Base-by-base conservation (phyloP, 148 eudicot species). In the Nepenthes mirabilis region DNA sequence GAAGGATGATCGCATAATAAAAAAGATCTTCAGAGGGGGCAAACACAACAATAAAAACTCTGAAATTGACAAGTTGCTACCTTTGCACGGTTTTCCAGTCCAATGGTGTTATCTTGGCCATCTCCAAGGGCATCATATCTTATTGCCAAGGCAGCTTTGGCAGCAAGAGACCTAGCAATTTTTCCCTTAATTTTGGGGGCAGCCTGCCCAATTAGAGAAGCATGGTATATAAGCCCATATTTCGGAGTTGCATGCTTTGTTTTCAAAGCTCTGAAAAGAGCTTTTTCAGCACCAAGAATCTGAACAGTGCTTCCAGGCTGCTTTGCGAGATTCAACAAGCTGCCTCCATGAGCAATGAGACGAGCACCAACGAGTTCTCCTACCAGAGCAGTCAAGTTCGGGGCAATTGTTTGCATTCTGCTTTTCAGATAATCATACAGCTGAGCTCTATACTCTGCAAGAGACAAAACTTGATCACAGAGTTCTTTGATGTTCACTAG, bases 361-460 rank as follows among this genome's bases (percentile, higher is more conserved):
- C 98, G 94, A 61, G 96, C 96, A 68, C 98, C 98, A 56, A 91
- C 98, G 53, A 88, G 94, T 72, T 91, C 98, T 56, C 98, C 98
- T 61, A 88, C 96, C 59, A 91, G 83, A 50, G 94, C 98, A 48
- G 98, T 91, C 33, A 91, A 80, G 77, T 91, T 91, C 13, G 96
- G 96, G 64, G 98, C 98, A 65, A 91, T 82, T 55, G 98, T 88
- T 67, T 83, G 88, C 96, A 91, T 91, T 70, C 98, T 75, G 75
- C 82, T 88, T 65, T 91, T 91, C 43, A 91, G 69, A 59, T 91
- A 91, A 56, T 91, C 98, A 65, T 80, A 91, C 1, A 91, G 79
- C 60, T 91, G 94, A 67, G 88, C 96, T 82, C 96, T 81, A 65
- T 88, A 91, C 59, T 91, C 98, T 12, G 91, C 59, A 33, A 91